Evolutionary conservation across 805 yeast genomes (phyloP), one percentile per base, ranked within the genome.

Genomic region (Metschnikowia noctiluminum): DNA sequence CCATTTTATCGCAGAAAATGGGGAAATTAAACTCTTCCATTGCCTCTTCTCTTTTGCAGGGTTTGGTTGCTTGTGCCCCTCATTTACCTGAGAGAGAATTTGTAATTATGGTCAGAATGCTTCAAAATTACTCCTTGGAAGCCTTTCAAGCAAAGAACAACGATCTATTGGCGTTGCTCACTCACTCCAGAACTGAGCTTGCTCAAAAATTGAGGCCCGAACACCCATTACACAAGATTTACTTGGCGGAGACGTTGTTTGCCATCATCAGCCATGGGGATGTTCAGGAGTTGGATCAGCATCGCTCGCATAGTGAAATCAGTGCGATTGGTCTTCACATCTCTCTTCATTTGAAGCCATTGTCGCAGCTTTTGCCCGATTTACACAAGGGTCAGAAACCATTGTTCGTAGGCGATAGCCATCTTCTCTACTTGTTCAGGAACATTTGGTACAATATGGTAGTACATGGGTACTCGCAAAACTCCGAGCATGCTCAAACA

Each of bases 361-460:
- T 92, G 51, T 94, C 97, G 0, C 74, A 73, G 26, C 66, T 91
- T 36, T 68, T 91, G 47, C 96, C 97, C 3, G 68, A 71, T 35
- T 72, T 76, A 7, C 71, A 73, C 32, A 48, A 40, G 12, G 66
- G 64, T 28, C 74, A 76, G 28, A 56, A 62, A 6, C 81, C 86
- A 0, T 76, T 59, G 64, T 55, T 60, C 21, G 67, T 69, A 14
- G 57, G 62, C 8, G 80, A 84, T 53, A 79, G 80, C 36, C 70
- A 70, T 1, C 70, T 81, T 1, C 70, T 82, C 42, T 75, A 78
- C 40, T 70, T 84, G 50, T 89, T 92, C 72, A 79, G 95, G 61
- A 87, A 94, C 65, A 82, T 89, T 39, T 94, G 99, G 99, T 89
- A 89, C 65, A 94, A 92, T 61, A 74, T 94, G 76, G 92, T 85